A percentile compares a stretch with the other conserved stretches of the same genome.
phyloP scores from a whole-genome alignment of 2,329 filamentous ascomycete genomes.

The Monosporascus sp. region DNA sequence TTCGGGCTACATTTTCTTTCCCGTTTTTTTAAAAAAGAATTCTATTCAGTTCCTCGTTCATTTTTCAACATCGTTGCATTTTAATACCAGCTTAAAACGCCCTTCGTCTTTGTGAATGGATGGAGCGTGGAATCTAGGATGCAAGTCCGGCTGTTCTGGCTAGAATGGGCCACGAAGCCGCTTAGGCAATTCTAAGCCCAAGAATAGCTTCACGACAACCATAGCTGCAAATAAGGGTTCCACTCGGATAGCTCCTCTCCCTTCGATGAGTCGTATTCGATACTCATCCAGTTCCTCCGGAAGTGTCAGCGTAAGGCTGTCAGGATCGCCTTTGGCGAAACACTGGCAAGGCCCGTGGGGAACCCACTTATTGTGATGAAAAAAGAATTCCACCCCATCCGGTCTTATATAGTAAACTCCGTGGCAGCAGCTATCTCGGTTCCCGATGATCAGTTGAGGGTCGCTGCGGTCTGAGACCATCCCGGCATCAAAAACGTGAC shows the following conservation, averaged over 20 bases:
- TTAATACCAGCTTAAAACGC: too few species aligned
- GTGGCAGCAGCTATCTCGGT: slow-evolving; percentile 7
- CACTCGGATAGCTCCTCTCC: slow-evolving; percentile 3
- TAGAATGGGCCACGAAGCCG: background rate
- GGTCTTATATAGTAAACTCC: slow-evolving; percentile 3
- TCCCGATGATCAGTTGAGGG: slow-evolving; percentile 10
- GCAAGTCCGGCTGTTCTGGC: background rate
- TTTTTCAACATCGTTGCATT: too few species aligned
- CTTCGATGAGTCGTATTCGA: slow-evolving; percentile 7
- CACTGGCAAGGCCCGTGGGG: slow-evolving; percentile 1
- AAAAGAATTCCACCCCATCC: slow-evolving; percentile 4
- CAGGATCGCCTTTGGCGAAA: background rate
- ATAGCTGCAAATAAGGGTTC: slow-evolving; percentile 15
- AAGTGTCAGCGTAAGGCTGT: slow-evolving; percentile 1
- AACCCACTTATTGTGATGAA: slow-evolving; percentile 5
- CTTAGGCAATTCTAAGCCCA: slow-evolving; percentile 11
- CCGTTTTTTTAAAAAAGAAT: too few species aligned
- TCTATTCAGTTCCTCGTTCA: too few species aligned
- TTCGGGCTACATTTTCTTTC: too few species aligned
- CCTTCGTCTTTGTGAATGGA: too few species aligned
- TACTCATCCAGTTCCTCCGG: slow-evolving; percentile 3
- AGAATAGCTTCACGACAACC: slow-evolving; percentile 16
- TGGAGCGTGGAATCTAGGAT: too few species aligned
- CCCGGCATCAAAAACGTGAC: slow-evolving; percentile 3
- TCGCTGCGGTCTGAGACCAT: background rate